Conservation (phyloP, 257 asterid genomes). For the Solanum sejunctum region DNA sequence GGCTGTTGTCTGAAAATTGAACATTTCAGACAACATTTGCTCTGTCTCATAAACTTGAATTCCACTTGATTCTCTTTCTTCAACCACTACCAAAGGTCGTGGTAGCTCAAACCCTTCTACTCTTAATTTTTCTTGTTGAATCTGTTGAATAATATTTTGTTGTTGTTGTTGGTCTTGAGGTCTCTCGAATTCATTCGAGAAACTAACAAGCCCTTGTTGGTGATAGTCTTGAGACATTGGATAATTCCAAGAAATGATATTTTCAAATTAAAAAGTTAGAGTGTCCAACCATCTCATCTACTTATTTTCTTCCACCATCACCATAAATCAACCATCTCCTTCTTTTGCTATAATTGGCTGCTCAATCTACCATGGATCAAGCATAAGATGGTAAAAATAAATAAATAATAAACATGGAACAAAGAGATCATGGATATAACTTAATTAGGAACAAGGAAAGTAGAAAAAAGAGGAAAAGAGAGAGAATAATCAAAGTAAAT, state of each 20-base stretch:
- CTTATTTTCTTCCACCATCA: background rate
- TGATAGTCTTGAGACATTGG: conserved; percentile 89
- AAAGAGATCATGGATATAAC: background rate
- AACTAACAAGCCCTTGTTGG: conserved; percentile 55
- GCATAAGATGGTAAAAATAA: background rate
- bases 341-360: background rate
- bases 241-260: background rate
- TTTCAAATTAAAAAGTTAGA: background rate
- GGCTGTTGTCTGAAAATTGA: conserved; percentile 30
- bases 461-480: conserved; percentile 9
- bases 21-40: conserved; percentile 85
- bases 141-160: conserved; percentile 56
- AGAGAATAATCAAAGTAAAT: conserved; percentile 15
- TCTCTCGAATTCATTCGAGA: conserved; percentile 83
- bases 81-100: conserved; percentile 31
- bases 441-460: background rate
- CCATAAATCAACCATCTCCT: background rate
- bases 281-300: background rate
- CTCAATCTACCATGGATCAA: background rate
- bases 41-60: conserved; percentile 56
- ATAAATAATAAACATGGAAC: background rate
- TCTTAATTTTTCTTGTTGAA: conserved; percentile 73
- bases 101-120: conserved; percentile 53
- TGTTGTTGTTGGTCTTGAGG: conserved; percentile 33
- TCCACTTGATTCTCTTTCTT: conserved; percentile 33